These are phyloP conservation scores for Oryza longistaminata DNA, from an alignment of 176 grass and related monocot species.

Conservation along the genomic window DNA sequence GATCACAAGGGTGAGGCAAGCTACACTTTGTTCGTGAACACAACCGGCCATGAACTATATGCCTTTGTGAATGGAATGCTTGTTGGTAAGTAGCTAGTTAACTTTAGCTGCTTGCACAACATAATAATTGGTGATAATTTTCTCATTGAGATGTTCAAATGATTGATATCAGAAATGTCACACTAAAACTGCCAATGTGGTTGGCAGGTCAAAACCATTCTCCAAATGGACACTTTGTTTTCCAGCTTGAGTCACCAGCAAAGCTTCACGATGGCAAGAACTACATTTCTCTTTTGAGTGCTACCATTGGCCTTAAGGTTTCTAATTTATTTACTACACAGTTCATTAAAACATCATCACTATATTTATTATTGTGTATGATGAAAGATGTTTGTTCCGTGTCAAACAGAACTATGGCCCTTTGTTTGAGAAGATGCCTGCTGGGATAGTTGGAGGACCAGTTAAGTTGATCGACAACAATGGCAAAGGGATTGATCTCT, in stretches of 20 bases:
- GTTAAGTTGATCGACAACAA: not conserved
- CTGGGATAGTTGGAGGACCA: not conserved
- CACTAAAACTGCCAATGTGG: not conserved
- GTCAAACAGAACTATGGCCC: constrained; percentile 42
- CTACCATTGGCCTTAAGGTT: constrained; percentile 76
- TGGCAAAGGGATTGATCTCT: constrained; percentile 31
- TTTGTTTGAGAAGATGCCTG: constrained; percentile 40
- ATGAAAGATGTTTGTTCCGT: not conserved
- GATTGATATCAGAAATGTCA: too few relatives aligned
- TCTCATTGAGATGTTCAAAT: too few relatives aligned
- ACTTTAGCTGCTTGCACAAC: not conserved
- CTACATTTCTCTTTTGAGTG: constrained; percentile 64
- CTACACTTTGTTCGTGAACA: constrained; percentile 44
- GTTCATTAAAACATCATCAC: too few relatives aligned
- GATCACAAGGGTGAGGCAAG: constrained; percentile 37
- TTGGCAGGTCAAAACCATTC: constrained; percentile 34
- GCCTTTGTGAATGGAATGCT: constrained; percentile 52
- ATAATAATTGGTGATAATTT: too few relatives aligned
- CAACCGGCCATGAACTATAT: constrained; percentile 46
- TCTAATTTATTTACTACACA: too few relatives aligned
- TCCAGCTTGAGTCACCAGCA: constrained; percentile 41
- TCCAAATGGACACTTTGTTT: constrained; percentile 28
- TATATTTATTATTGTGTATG: too few relatives aligned
- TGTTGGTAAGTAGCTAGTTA: constrained; percentile 25
- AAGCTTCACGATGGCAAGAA: constrained; percentile 48